A percentile compares a stretch with the other conserved stretches of the same genome.
phyloP scores from a whole-genome alignment of 2,329 filamentous ascomycete genomes.

The Fusarium guadeloupense region DNA sequence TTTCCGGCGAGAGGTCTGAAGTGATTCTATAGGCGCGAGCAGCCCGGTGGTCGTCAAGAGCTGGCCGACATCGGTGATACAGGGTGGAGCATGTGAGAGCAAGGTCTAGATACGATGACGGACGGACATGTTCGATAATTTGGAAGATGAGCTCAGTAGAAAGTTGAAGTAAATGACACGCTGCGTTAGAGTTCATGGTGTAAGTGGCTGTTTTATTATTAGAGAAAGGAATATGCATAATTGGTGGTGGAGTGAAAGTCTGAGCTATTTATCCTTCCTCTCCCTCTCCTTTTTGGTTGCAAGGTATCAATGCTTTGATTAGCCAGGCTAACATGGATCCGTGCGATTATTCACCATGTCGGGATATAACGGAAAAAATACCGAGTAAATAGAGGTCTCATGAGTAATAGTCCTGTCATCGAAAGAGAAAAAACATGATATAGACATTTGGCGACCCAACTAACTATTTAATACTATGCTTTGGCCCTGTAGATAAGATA shows the following conservation, averaged over 20 bases:
- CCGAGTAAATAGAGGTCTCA: not conserved
- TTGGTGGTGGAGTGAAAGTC: not conserved
- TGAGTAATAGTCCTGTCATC: not conserved
- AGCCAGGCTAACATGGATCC: not conserved
- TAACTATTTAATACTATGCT: not conserved
- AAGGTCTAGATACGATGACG: not conserved
- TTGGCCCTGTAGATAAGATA: not conserved
- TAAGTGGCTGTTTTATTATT: not conserved
- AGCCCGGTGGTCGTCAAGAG: constrained; percentile 3
- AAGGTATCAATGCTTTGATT: not conserved
- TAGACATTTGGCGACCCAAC: no score
- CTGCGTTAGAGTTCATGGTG: not conserved
- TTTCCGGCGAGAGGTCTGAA: constrained; percentile 11
- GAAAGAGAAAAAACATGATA: no score
- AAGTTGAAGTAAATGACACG: not conserved
- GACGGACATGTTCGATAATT: not conserved
- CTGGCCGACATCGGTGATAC: not conserved
- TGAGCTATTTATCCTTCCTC: not conserved
- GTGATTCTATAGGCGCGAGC: constrained; percentile 5
- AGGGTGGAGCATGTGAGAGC: constrained; percentile 19
- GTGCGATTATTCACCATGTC: not conserved
- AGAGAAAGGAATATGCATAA: not conserved
- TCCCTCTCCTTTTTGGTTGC: not conserved
- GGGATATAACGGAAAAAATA: not conserved
- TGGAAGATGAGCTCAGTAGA: constrained; percentile 12